Evolutionary conservation across 2,329 filamentous ascomycete genomes (phyloP), one percentile per base, ranked within the genome.

Genomic region (Penicillium hordei): DNA sequence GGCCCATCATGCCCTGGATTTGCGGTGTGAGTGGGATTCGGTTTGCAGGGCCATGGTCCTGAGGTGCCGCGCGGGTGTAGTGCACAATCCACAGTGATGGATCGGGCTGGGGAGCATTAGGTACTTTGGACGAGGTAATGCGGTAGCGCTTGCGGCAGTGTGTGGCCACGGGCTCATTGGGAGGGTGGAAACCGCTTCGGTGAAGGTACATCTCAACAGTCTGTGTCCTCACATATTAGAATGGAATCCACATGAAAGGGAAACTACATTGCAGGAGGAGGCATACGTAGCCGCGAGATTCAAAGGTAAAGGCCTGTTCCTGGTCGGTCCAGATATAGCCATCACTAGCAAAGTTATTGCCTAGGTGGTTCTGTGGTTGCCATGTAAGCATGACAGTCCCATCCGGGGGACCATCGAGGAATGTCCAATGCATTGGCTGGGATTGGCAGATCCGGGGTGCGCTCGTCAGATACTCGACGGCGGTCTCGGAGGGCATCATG

Each of bases 361-460:
- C 86, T 55, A 90, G 76, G 57, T 87, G 84, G 67, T 87, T 83
- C 52, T 89, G 80, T 2, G 93, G 89, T 73, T 97, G 92, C 93
- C 93, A 97, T 52, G 89, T 89, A 62, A 97, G 81, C 71, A 94
- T 85, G 44, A 96, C 84, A 9, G 88, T 89, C 55, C 92, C 92
- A 75, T 96, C 91, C 52, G 83, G 83, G 12, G 93, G 93, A 52
- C 86, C 84, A 67, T 94, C 87, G 56, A 97, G 85, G 74, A 93
- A 96, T 45, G 89, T 93, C 93, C 93, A 99, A 76, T 89, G 90
- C 82, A 99, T 93, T 3, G 93, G 86, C 48, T 92, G 88, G 63
- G 87, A 82, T 70, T 95, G 89, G 74, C 91, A 90, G 66, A 93
- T 89, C 70, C 90, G 89, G 9, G 93, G 91, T 39, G 92, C 93